Evolutionary conservation across 257 asterid genomes (phyloP).

Genomic region (Oldenlandia corymbosa): DNA sequence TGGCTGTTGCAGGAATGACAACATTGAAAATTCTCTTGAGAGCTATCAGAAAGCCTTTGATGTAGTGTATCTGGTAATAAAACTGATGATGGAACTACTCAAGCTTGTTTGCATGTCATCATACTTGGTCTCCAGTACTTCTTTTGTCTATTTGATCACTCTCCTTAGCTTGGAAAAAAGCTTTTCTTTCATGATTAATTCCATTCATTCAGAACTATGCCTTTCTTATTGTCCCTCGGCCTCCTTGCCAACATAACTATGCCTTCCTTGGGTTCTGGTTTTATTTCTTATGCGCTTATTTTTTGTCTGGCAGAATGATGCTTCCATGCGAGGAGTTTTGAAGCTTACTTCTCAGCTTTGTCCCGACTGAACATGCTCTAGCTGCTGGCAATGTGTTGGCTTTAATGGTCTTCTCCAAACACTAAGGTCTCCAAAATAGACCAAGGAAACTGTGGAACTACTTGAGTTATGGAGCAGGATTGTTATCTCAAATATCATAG

Average conservation of each 20-base stretch:
- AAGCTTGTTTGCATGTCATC: constrained; percentile 1
- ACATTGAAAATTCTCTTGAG: constrained; percentile 61
- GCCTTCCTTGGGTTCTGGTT: neutral
- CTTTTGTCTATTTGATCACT: too few relatives aligned
- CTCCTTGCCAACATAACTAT: neutral
- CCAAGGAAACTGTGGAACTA: neutral
- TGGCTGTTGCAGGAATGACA: constrained; percentile 61
- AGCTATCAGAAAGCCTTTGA: constrained; percentile 68
- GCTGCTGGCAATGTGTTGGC: neutral
- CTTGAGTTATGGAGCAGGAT: neutral
- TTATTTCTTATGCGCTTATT: neutral
- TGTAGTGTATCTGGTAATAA: constrained; percentile 70
- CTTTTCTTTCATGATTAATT: too few relatives aligned
- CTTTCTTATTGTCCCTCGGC: neutral
- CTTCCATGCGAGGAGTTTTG: constrained; percentile 72
- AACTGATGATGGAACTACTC: constrained; percentile 1
- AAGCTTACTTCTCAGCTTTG: constrained; percentile 76
- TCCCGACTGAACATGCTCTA: constrained; percentile 31
- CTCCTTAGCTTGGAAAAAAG: too few relatives aligned
- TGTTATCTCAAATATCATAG: neutral
- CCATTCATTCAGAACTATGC: neutral
- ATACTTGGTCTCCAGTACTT: too few relatives aligned
- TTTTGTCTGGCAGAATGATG: constrained; percentile 54
- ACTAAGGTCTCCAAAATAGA: too few relatives aligned
- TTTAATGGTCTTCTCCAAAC: neutral